phyloP scores from a whole-genome alignment of 345 rosid genomes.

The Eucalyptus erythrocorys region DNA sequence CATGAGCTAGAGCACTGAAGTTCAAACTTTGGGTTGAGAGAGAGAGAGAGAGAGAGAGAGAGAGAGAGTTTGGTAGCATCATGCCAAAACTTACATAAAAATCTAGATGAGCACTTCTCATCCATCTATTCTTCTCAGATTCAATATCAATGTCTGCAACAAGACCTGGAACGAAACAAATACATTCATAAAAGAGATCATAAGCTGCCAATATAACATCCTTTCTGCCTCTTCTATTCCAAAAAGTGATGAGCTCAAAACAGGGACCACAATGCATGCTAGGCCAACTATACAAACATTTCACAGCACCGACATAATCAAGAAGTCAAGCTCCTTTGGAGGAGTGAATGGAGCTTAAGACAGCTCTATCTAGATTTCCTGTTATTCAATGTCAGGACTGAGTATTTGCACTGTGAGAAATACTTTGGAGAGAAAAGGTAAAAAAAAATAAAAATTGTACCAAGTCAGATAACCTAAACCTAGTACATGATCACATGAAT shows the following conservation, averaged over 20 bases:
- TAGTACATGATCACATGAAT: not conserved
- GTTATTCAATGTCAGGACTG: not conserved
- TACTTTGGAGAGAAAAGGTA: not conserved
- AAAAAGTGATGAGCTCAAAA: not conserved
- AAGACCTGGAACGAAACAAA: constrained; percentile 42
- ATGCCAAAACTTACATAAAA: constrained; percentile 50
- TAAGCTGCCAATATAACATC: not conserved
- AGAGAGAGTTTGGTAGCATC: not conserved
- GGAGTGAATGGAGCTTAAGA: not conserved
- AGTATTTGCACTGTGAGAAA: not conserved
- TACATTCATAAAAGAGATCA: not conserved
- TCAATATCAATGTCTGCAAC: constrained; percentile 96
- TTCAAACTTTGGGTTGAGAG: not conserved
- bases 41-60: not conserved
- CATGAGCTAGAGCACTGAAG: not conserved
- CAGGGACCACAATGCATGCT: not conserved
- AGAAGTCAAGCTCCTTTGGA: not conserved
- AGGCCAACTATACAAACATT: not conserved
- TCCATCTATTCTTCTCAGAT: constrained; percentile 90
- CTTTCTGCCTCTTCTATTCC: not conserved
- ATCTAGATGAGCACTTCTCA: constrained; percentile 85
- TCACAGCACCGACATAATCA: not conserved
- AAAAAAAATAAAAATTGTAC: not conserved
- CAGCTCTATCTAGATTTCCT: not conserved
- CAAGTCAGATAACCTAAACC: not conserved